phyloP scores from a whole-genome alignment of 176 grass and related monocot genomes.

The Carex pumila region DNA sequence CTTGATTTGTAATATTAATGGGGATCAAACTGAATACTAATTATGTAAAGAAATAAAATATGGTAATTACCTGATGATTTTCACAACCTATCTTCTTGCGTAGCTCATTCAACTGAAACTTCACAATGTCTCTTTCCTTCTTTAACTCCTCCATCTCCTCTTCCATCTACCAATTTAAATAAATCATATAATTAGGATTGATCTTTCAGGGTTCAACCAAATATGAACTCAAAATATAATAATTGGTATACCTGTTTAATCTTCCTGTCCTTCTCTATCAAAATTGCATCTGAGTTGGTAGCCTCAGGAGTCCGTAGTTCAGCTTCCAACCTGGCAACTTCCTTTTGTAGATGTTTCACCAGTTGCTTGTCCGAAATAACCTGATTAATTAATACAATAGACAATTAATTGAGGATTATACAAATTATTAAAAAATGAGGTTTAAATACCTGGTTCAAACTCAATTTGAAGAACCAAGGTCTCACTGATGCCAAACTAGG shows the following conservation, averaged over 20 bases:
- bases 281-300: slow-evolving; percentile 47
- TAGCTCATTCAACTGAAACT: slow-evolving; percentile 51
- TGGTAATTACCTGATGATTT: slow-evolving; percentile 35
- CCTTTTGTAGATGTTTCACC: slow-evolving; percentile 79
- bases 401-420: background rate
- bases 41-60: background rate
- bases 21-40: background rate
- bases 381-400: slow-evolving; percentile 34
- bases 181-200: slow-evolving; percentile 6
- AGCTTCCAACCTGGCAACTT: slow-evolving; percentile 87
- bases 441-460: slow-evolving; percentile 12
- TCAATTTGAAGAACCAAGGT: background rate
- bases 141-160: slow-evolving; percentile 75
- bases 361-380: slow-evolving; percentile 91
- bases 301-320: slow-evolving; percentile 60
- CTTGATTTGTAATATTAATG: background rate
- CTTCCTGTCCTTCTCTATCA: slow-evolving; percentile 68
- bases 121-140: slow-evolving; percentile 62
- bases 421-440: background rate
- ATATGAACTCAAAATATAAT: slow-evolving; percentile 11
- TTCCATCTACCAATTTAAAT: slow-evolving; percentile 59
- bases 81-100: slow-evolving; percentile 43
- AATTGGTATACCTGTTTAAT: slow-evolving; percentile 58
- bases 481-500: background rate
- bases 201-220: slow-evolving; percentile 1